Percentiles rank a stretch among this genome's conserved stretches.
These are phyloP conservation scores for Tulasnella calospora DNA, from an alignment of 768 basidiomycete genomes.

Conservation along the genomic window DNA sequence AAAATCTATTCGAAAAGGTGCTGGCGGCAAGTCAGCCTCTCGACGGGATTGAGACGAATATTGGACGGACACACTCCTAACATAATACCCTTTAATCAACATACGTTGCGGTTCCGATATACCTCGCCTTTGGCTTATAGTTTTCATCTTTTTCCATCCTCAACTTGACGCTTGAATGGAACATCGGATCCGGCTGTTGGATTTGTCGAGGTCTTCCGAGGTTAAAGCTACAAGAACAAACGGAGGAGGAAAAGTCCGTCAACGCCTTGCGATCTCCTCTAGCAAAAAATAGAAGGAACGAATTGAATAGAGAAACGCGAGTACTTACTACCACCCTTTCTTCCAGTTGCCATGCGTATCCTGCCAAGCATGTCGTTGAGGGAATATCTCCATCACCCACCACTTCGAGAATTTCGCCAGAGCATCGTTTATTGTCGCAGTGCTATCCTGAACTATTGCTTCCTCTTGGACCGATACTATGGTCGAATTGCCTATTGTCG, in stretches of 20 bases:
- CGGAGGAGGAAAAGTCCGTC: background rate
- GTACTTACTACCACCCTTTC: slow-evolving; percentile 9
- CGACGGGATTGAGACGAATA: too few relatives aligned
- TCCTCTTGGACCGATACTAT: slow-evolving; percentile 6
- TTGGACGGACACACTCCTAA: too few relatives aligned
- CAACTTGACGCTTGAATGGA: slow-evolving; percentile 22
- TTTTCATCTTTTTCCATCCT: background rate
- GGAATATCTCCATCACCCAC: slow-evolving; percentile 22
- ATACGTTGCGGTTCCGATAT: background rate
- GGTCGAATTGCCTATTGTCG: background rate
- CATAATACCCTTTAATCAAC: background rate
- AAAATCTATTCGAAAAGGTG: too few relatives aligned
- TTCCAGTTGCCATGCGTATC: slow-evolving; percentile 20
- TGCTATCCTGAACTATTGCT: background rate
- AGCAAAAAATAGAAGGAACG: background rate
- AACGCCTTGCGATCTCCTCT: background rate
- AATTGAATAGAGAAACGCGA: background rate
- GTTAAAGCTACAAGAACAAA: background rate
- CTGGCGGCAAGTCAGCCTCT: too few relatives aligned
- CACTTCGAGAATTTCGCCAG: slow-evolving; percentile 5
- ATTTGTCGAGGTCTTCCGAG: slow-evolving; percentile 14
- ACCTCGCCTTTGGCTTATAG: slow-evolving; percentile 17
- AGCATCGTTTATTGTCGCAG: background rate
- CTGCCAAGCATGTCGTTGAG: slow-evolving; percentile 6
- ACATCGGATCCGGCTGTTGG: slow-evolving; percentile 5